Base-by-base conservation (phyloP, 768 basidiomycete species). In the Mycena amicta region DNA sequence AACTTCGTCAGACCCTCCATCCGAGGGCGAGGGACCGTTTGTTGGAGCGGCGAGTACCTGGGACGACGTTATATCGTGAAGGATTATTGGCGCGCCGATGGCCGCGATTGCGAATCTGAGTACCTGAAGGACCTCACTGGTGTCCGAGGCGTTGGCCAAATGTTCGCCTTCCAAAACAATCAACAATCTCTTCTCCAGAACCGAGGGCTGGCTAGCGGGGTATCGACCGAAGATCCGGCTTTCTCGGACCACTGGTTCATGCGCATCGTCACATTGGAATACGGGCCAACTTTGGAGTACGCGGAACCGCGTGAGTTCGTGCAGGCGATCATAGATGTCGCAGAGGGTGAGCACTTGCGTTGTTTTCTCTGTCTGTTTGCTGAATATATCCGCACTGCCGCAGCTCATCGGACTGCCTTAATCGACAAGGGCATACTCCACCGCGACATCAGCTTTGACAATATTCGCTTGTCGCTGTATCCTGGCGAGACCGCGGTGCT, bases 361-460 rank as follows among this genome's bases (percentile, higher is more conserved):
- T 33, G 25, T 31, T 2, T 27, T 52, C 28, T 22, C 2, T 56
- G 18, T 13, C 13, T 25, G 22, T 23, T 31, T 13, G 52, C 49
- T 50, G 22, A 29, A 25, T 40, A 13, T 28, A 25, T 52, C n/a
- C 11, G 33, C 33, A 6, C 12, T 45, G 43, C 12, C 8, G 22
- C 33, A 67, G 67, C 61, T 3, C 66, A 70, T 50, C 53, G 53
- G 6, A 60, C 56, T 4, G 26, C 26, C 8, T 28, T 57, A 61
- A 20, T 63, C 53, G 57, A 46, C 27, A 20, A 57, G 16, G 57
- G 54, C 3, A 66, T 71, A 23, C 62, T 72, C 5, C 68, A 72
- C 33, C 66, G 67, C 5, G 71, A 71, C 52, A 59, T 72, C 43
- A 68, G 63, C 28, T 39, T 61, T 5, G 56, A 57, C n/a, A 72